Percentiles rank a stretch among this genome's conserved stretches.
Conservation (phyloP, 495 filamentous ascomycete genomes). For the Viridothelium virens region DNA sequence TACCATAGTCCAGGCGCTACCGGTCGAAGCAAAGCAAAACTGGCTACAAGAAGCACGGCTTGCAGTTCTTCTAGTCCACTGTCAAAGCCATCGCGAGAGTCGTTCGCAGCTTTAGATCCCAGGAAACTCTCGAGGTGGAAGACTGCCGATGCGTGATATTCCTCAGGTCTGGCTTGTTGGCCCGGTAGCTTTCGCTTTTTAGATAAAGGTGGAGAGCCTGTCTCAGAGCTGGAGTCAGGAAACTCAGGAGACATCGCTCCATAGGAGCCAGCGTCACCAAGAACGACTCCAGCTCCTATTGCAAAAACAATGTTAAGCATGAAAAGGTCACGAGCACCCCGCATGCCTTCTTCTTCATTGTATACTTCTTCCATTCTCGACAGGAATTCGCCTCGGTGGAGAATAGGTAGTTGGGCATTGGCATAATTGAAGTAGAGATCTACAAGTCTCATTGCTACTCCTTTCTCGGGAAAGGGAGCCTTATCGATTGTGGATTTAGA, state of each 20-base stretch:
- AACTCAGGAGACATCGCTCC: slow-evolving; percentile 16
- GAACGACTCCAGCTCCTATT: slow-evolving; percentile 87
- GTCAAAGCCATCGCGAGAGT: slow-evolving; percentile 53
- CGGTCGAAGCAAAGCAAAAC: slow-evolving; percentile 82
- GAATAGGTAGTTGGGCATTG: slow-evolving; percentile 88
- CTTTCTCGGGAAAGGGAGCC: slow-evolving; percentile 72
- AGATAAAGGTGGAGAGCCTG: slow-evolving; percentile 35
- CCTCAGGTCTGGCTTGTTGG: slow-evolving; percentile 78
- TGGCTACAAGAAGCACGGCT: slow-evolving; percentile 79
- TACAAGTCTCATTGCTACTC: slow-evolving; percentile 62
- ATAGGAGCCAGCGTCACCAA: slow-evolving; percentile 38
- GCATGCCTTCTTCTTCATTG: slow-evolving; percentile 54
- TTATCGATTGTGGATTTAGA: slow-evolving; percentile 79
- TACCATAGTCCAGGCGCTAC: slow-evolving; percentile 95
- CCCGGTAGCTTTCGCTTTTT: slow-evolving; percentile 48
- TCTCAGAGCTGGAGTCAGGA: slow-evolving; percentile 19
- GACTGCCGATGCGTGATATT: slow-evolving; percentile 92
- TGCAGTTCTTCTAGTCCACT: slow-evolving; percentile 87
- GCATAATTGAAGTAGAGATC: slow-evolving; percentile 90
- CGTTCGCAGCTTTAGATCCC: slow-evolving; percentile 51
- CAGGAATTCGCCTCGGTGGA: slow-evolving; percentile 83
- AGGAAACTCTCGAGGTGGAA: slow-evolving; percentile 84
- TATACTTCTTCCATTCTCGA: slow-evolving; percentile 74
- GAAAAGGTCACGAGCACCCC: slow-evolving; percentile 78
- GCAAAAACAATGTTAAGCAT: slow-evolving; percentile 97